phyloP scores from a whole-genome alignment of 768 basidiomycete genomes.

The Rhizopogon salebrosus region DNA sequence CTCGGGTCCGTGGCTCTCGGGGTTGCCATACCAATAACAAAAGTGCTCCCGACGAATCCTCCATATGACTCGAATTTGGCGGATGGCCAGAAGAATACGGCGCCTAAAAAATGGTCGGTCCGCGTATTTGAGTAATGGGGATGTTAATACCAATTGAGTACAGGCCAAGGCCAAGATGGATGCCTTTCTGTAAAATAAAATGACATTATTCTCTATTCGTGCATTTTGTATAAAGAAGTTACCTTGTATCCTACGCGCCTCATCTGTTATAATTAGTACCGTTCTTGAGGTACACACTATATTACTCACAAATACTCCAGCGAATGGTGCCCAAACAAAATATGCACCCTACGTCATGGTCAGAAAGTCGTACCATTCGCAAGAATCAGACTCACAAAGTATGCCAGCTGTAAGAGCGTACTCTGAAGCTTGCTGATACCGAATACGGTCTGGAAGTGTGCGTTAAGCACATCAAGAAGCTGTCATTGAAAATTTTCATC shows the following conservation, averaged over 20 bases:
- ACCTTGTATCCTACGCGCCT: conserved; percentile 63
- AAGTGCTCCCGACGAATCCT: conserved; percentile 72
- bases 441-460: conserved; percentile 71
- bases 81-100: conserved; percentile 77
- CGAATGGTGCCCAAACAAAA: conserved; percentile 53
- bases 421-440: conserved; percentile 65
- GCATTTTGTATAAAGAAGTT: neutral
- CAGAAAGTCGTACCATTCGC: neutral
- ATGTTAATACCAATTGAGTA: conserved; percentile 45
- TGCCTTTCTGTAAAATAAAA: conserved; percentile 39
- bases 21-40: conserved; percentile 48
- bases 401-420: conserved; percentile 70
- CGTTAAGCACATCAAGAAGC: conserved; percentile 65
- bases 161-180: conserved; percentile 53
- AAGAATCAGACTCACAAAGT: conserved; percentile 44
- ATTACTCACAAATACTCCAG: conserved; percentile 48
- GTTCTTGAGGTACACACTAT: neutral
- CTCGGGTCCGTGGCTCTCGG: neutral
- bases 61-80: conserved; percentile 63
- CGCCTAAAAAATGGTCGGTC: conserved; percentile 35
- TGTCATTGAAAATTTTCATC: conserved; percentile 14
- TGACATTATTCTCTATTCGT: neutral
- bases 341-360: conserved; percentile 45
- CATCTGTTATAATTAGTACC: conserved; percentile 36
- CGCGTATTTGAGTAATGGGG: neutral